Evolutionary conservation across 2,329 filamentous ascomycete genomes (phyloP).

Genomic region (Metarhizium robertsii): DNA sequence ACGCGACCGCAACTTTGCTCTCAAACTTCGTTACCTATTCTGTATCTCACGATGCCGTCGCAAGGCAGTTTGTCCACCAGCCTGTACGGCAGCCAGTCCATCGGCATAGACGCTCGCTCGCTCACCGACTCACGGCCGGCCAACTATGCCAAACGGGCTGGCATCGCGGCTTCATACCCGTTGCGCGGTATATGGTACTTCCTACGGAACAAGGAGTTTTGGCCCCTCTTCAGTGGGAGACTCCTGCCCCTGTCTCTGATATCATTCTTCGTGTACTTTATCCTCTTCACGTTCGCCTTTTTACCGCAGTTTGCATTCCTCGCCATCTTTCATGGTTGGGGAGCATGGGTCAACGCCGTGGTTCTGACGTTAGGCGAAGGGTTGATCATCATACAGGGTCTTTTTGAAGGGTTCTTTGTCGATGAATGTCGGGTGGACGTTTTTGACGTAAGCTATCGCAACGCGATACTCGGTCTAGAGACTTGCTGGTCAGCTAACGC

Average conservation of each 20-base stretch:
- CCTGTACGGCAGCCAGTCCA: constrained; percentile 7
- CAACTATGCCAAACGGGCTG: constrained; percentile 33
- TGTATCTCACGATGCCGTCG: constrained; percentile 4
- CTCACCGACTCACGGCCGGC: constrained; percentile 20
- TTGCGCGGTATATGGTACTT: constrained; percentile 77
- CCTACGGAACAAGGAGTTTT: constrained; percentile 64
- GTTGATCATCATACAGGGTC: constrained; percentile 55
- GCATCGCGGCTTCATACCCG: constrained; percentile 43
- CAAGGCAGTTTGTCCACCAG: neutral
- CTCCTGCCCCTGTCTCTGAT: constrained; percentile 75
- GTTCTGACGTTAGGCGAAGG: constrained; percentile 82
- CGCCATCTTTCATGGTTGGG: constrained; percentile 76
- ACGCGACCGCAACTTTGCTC: neutral
- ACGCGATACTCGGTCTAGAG: neutral
- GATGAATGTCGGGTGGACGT: constrained; percentile 71
- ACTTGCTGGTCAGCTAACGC: neutral
- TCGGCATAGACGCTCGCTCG: constrained; percentile 4
- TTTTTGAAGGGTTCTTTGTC: constrained; percentile 76
- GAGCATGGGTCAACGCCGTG: constrained; percentile 83
- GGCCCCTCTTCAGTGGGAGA: constrained; percentile 68
- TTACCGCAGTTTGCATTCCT: constrained; percentile 84
- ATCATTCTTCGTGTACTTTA: constrained; percentile 71
- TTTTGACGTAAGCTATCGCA: constrained; percentile 58
- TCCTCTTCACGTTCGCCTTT: constrained; percentile 83
- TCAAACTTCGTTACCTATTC: neutral